Evolutionary conservation across 2,329 filamentous ascomycete genomes (phyloP).

Genomic region (Fusarium buxicola): DNA sequence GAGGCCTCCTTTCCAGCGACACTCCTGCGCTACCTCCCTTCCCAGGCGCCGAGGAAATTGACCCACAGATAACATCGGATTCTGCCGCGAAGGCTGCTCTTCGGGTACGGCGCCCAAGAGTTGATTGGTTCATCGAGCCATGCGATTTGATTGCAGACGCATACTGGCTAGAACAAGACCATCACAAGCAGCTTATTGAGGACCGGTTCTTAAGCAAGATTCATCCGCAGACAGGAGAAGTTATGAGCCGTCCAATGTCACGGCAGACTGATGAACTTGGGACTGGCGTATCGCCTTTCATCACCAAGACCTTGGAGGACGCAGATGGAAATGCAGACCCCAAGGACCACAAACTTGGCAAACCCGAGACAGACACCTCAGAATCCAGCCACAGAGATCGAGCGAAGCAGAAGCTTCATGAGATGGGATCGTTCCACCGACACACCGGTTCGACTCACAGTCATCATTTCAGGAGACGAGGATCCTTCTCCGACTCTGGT

Average conservation of each 20-base stretch:
- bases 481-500: slow-evolving; percentile 71
- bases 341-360: slow-evolving; percentile 39
- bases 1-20: slow-evolving; percentile 41
- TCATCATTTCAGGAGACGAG: slow-evolving; percentile 62
- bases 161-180: slow-evolving; percentile 87
- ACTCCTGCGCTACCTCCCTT: slow-evolving; percentile 58
- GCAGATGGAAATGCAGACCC: slow-evolving; percentile 35
- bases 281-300: slow-evolving; percentile 42
- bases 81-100: slow-evolving; percentile 57
- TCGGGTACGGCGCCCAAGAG: slow-evolving; percentile 77
- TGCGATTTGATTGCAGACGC: slow-evolving; percentile 89
- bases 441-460: slow-evolving; percentile 62
- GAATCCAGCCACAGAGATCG: slow-evolving; percentile 68
- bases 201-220: slow-evolving; percentile 81
- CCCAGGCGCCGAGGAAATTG: slow-evolving; percentile 57
- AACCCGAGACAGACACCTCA: slow-evolving; percentile 56
- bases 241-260: slow-evolving; percentile 47
- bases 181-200: slow-evolving; percentile 84
- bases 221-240: slow-evolving; percentile 62
- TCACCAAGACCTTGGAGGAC: slow-evolving; percentile 43
- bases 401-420: slow-evolving; percentile 70
- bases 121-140: slow-evolving; percentile 87
- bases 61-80: slow-evolving; percentile 57
- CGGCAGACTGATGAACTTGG: slow-evolving; percentile 46
- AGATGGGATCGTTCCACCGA: slow-evolving; percentile 65